Conservation (phyloP, 129 eudicot genomes). For the Cynara cardunculus region DNA sequence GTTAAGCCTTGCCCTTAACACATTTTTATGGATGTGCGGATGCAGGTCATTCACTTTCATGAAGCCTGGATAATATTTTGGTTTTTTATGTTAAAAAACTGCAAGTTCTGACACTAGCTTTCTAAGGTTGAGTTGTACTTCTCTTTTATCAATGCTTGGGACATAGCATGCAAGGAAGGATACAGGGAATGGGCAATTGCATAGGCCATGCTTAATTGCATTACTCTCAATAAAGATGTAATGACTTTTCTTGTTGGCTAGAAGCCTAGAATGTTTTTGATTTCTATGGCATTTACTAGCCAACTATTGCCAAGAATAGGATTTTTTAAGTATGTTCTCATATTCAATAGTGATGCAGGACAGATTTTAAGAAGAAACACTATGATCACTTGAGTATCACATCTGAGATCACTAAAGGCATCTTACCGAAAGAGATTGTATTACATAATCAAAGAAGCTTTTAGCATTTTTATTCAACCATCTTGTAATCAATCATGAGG, state of each 20-base stretch:
- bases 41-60: background rate
- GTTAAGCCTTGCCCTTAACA: background rate
- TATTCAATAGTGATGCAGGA: background rate
- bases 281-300: background rate
- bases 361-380: background rate
- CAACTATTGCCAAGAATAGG: background rate
- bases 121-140: background rate
- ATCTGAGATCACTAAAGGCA: background rate
- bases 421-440: background rate
- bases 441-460: background rate
- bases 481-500: background rate
- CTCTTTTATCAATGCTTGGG: background rate
- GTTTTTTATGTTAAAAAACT: background rate
- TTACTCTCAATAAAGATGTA: background rate
- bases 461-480: background rate
- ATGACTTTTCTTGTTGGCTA: background rate
- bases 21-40: background rate
- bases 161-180: background rate
- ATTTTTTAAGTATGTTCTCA: background rate
- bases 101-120: background rate
- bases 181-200: background rate
- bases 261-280: background rate
- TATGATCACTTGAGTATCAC: background rate
- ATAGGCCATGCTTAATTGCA: background rate
- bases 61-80: background rate